phyloP scores from a whole-genome alignment of 352 stramenopile species.

The Globisporangium echinulatum region DNA sequence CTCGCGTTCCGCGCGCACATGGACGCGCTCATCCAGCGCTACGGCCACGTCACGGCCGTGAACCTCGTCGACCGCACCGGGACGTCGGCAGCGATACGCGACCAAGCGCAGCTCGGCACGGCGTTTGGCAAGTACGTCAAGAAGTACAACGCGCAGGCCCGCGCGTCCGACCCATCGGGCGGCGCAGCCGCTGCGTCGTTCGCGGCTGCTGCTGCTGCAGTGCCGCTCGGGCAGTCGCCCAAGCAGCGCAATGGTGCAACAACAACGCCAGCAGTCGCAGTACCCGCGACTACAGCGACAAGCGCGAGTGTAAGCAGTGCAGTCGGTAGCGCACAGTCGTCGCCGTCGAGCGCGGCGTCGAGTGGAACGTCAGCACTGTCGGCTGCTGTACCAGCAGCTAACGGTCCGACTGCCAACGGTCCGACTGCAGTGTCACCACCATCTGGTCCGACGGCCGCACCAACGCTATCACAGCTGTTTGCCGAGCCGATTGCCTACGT shows the following conservation, averaged over 20 bases:
- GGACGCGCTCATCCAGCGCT: constrained; percentile 64
- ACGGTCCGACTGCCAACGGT: constrained; percentile 2
- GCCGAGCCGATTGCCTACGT: constrained; percentile 74
- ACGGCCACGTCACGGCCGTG: constrained; percentile 77
- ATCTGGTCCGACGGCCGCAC: constrained; percentile 1
- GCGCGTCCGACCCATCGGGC: constrained; percentile 34
- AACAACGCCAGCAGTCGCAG: no score
- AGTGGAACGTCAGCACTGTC: no score
- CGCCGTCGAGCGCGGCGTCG: not conserved
- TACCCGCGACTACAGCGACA: no score
- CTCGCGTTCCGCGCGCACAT: constrained; percentile 63
- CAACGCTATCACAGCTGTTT: constrained; percentile 37
- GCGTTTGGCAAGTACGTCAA: constrained; percentile 84
- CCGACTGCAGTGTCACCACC: constrained; percentile 2
- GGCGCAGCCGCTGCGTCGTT: constrained; percentile 3
- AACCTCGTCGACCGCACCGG: constrained; percentile 91
- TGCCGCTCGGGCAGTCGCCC: constrained; percentile 25
- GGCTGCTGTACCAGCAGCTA: no score
- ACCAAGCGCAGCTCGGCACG: constrained; percentile 88
- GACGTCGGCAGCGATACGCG: constrained; percentile 54
- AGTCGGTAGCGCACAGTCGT: not conserved
- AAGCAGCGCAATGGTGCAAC: constrained; percentile 12
- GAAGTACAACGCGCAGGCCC: constrained; percentile 75
- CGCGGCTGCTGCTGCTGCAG: not conserved
- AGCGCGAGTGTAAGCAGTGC: not conserved